Evolutionary conservation across 805 yeast species (phyloP).

Genomic region (Zygosaccharomyces pseudorouxii): DNA sequence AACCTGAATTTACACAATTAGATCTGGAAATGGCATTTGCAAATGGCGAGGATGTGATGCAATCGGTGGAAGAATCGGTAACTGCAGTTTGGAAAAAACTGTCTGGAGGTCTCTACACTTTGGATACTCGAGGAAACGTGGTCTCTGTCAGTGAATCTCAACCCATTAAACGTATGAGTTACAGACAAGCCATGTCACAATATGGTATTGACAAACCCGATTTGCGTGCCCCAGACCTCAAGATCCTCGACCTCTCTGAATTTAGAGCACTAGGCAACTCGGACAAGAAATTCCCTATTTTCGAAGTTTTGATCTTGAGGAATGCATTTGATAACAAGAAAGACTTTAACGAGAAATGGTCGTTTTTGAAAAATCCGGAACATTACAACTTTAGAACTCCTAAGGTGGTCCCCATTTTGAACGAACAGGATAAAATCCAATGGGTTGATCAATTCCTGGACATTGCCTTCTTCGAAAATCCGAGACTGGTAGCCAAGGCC

Average conservation of each 20-base stretch:
- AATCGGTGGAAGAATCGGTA: slow-evolving; percentile 56
- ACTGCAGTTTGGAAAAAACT: slow-evolving; percentile 51
- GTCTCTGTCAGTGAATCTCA: slow-evolving; percentile 18
- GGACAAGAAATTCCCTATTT: slow-evolving; percentile 52
- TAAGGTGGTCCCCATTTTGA: slow-evolving; percentile 46
- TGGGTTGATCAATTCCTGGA: slow-evolving; percentile 42
- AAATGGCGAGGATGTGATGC: slow-evolving; percentile 58
- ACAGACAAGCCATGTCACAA: slow-evolving; percentile 59
- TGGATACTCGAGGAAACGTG: slow-evolving; percentile 24
- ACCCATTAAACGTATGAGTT: slow-evolving; percentile 47
- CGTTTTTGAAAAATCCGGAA: slow-evolving; percentile 36
- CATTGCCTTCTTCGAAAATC: slow-evolving; percentile 35
- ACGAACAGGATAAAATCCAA: slow-evolving; percentile 35
- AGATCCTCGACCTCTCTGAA: slow-evolving; percentile 46
- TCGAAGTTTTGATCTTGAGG: slow-evolving; percentile 68
- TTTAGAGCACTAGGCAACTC: slow-evolving; percentile 36
- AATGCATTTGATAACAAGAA: slow-evolving; percentile 39
- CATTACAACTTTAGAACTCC: slow-evolving; percentile 59
- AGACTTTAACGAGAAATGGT: slow-evolving; percentile 35
- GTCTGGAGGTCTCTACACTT: slow-evolving; percentile 33
- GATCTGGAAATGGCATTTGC: slow-evolving; percentile 93
- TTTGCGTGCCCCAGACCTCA: slow-evolving; percentile 53
- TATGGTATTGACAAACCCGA: slow-evolving; percentile 97
- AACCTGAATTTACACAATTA: slow-evolving; percentile 96
- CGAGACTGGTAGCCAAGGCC: slow-evolving; percentile 28